A percentile compares a stretch with the other conserved stretches of the same genome.
Conservation (phyloP, 108 stramenopile genomes). For the Cylindrotheca closterium region DNA sequence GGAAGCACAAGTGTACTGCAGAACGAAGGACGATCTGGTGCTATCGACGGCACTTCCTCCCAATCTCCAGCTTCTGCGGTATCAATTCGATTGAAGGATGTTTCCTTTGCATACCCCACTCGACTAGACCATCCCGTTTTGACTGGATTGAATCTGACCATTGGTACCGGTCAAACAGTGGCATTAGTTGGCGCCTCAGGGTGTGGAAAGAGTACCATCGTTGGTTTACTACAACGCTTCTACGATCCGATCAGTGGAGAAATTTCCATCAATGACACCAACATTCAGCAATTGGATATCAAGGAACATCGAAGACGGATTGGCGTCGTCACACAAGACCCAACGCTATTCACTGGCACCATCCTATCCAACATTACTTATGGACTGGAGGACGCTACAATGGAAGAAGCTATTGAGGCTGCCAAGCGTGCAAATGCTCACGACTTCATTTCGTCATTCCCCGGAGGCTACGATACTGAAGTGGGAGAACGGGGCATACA, state of each 20-base stretch:
- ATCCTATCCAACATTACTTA: slow-evolving; percentile 92
- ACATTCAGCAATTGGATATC: slow-evolving; percentile 76
- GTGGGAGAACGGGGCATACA: slow-evolving; percentile 86
- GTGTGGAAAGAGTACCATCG: slow-evolving; percentile 73
- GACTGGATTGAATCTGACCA: slow-evolving; percentile 58
- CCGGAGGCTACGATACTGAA: slow-evolving; percentile 86
- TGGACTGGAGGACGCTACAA: slow-evolving; percentile 58
- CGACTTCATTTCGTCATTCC: slow-evolving; percentile 71
- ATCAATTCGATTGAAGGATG: slow-evolving; percentile 44
- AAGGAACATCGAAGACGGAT: slow-evolving; percentile 52
- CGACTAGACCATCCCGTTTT: slow-evolving; percentile 78
- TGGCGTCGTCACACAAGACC: slow-evolving; percentile 95
- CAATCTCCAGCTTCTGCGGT: background rate
- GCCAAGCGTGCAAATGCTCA: slow-evolving; percentile 93
- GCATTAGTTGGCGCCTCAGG: slow-evolving; percentile 94
- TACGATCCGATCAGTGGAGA: slow-evolving; percentile 88
- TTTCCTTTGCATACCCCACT: slow-evolving; percentile 91
- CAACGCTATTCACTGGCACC: slow-evolving; percentile 81
- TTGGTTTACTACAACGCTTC: slow-evolving; percentile 88
- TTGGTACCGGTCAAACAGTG: slow-evolving; percentile 80
- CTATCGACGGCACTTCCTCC: background rate
- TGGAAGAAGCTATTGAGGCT: slow-evolving; percentile 76
- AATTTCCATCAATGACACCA: slow-evolving; percentile 77
- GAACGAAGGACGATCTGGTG: background rate
- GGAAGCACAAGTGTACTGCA: slow-evolving; percentile 47